A percentile compares a stretch with the other conserved stretches of the same genome.
Evolutionary conservation across 169 alveolate genomes (phyloP).

Genomic region (Eimeria praecox): DNA sequence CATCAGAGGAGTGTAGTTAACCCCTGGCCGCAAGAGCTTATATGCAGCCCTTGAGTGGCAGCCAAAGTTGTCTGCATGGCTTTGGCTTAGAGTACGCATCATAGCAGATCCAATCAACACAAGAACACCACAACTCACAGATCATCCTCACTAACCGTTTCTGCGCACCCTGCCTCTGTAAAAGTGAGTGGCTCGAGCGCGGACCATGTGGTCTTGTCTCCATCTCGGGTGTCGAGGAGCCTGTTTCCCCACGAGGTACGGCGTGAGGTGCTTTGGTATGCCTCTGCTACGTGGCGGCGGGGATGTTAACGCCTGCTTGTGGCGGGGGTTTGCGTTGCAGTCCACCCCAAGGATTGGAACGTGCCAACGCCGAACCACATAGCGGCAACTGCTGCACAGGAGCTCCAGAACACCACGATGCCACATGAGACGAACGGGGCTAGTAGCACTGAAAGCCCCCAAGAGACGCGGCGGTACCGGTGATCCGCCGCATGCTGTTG

Average conservation of each 20-base stretch:
- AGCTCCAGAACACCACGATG: constrained; percentile 90
- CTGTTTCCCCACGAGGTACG: constrained; percentile 91
- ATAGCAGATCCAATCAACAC: background rate
- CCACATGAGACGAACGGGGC: constrained; percentile 85
- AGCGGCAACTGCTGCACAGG: constrained; percentile 92
- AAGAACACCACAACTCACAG: background rate
- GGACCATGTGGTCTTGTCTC: constrained; percentile 75
- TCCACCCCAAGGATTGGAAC: constrained; percentile 93
- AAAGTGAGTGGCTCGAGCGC: constrained; percentile 72
- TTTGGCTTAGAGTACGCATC: background rate
- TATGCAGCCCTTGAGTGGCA: background rate
- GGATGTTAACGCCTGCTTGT: constrained; percentile 90
- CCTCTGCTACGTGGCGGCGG: constrained; percentile 93
- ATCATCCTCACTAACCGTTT: background rate
- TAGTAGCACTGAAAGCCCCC: background rate
- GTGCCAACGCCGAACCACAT: constrained; percentile 92
- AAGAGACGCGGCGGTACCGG: background rate
- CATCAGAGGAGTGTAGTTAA: background rate
- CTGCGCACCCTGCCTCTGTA: constrained; percentile 64
- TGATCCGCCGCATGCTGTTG: background rate
- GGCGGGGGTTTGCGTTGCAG: constrained; percentile 93
- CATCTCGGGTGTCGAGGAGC: constrained; percentile 89
- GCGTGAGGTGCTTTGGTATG: constrained; percentile 91
- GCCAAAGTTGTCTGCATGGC: background rate
- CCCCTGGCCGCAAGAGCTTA: background rate